phyloP scores from a whole-genome alignment of 2,329 filamentous ascomycete species.

The Zymoseptoria brevis region DNA sequence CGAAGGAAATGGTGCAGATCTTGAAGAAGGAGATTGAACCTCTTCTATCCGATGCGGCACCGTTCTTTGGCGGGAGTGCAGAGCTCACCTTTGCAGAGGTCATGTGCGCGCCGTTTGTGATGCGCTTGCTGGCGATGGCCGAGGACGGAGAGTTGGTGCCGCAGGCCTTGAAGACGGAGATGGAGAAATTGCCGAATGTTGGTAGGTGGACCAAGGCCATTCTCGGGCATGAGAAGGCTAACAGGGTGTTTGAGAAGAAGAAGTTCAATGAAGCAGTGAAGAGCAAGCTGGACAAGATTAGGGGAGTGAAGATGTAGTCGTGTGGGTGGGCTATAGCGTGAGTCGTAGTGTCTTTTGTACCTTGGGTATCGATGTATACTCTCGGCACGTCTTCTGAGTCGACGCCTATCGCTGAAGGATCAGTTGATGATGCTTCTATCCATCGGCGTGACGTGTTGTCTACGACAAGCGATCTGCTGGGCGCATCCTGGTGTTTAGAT shows the following conservation, averaged over 20 bases:
- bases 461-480: neutral
- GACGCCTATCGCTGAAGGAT: neutral
- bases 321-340: neutral
- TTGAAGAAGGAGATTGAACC: conserved; percentile 68
- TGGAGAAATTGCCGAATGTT: conserved; percentile 51
- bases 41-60: conserved; percentile 44
- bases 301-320: conserved; percentile 16
- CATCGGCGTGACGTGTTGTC: neutral
- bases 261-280: conserved; percentile 34
- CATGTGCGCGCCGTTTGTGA: conserved; percentile 56
- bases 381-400: neutral
- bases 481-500: neutral
- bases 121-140: conserved; percentile 50
- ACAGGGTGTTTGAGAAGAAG: conserved; percentile 52
- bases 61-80: conserved; percentile 41
- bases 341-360: neutral
- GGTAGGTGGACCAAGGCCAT: conserved; percentile 26
- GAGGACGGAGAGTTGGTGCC: conserved; percentile 51
- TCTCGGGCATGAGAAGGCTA: conserved; percentile 50
- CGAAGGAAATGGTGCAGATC: conserved; percentile 45
- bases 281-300: conserved; percentile 34
- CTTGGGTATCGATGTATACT: neutral
- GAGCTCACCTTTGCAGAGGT: conserved; percentile 67
- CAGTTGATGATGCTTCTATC: neutral
- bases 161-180: conserved; percentile 37